Evolutionary conservation across 169 alveolate species (phyloP).

Genomic region (Toxoplasma gondii): DNA sequence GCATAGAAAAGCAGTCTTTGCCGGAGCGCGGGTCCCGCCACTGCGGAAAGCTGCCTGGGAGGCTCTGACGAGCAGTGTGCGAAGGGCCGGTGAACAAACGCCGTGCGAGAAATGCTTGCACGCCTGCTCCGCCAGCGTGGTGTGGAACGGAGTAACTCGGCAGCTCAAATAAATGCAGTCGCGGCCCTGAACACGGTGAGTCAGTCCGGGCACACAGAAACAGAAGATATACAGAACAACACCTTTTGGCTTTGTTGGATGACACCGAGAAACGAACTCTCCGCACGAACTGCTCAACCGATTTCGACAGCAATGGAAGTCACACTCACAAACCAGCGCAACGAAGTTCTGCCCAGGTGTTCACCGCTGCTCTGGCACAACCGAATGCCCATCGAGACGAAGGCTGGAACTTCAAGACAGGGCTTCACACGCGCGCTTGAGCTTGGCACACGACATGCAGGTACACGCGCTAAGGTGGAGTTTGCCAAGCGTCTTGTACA

Average conservation of each 20-base stretch:
- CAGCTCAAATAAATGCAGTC: slow-evolving; percentile 19
- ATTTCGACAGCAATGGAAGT: too few species aligned
- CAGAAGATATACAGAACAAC: not conserved
- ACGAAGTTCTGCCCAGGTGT: too few species aligned
- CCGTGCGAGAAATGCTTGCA: not conserved
- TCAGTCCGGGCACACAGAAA: not conserved
- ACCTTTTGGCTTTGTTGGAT: not conserved
- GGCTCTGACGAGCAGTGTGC: not conserved
- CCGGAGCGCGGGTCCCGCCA: not conserved
- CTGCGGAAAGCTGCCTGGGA: not conserved
- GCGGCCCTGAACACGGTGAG: not conserved
- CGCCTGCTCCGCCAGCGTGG: not conserved
- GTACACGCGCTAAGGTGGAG: too few species aligned
- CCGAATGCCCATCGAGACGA: too few species aligned
- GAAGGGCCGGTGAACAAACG: not conserved
- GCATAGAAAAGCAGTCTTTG: not conserved
- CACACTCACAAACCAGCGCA: too few species aligned
- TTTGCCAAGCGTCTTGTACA: too few species aligned
- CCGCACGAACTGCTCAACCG: too few species aligned
- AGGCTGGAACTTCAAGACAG: too few species aligned
- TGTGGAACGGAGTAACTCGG: not conserved
- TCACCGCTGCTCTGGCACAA: too few species aligned
- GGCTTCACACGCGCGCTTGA: too few species aligned
- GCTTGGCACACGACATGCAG: too few species aligned
- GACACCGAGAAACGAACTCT: not conserved